Evolutionary conservation across 1,284 basidiomycete species (phyloP), one percentile per base, ranked within the genome.

Genomic region (Leccinum fallax): DNA sequence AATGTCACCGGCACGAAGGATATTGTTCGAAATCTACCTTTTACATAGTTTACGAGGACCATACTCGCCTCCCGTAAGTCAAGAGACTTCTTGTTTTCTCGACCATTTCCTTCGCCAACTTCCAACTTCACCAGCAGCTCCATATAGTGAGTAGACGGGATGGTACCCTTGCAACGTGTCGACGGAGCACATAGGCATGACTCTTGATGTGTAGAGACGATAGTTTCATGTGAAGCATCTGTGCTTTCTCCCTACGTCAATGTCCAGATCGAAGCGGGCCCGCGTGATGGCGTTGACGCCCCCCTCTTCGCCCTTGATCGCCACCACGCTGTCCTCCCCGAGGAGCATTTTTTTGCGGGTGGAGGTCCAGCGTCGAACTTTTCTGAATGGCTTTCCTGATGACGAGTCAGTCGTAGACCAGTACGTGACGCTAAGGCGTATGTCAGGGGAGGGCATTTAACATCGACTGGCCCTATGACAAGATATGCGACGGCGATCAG

Each of bases 171-270:
- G 38, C 38, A 40, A 38, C 15, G 8, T 5, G 6, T 43, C 40
- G n/a, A 43, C n/a, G 40, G 9, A 43, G n/a, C 9, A 19, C 40
- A 43, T 19, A 43, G n/a, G 15, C 40, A 19, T 43, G n/a, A 43
- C n/a, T 19, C 6, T 5, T 5, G 40, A 10, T 43, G 40, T 43
- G 40, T n/a, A 43, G 40, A 43, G 40, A 43, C 4, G n/a, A 43
- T 43, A 11, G 5, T 43, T 97, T 97, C 89, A 94, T 96, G 78
- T 99, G 97, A 53, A 99, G 77, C 0, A 57, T 28, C 49, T 60
- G 46, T 13, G 21, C 15, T 43, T 64, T 1, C 43, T 61, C 46
- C 58, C 48, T n/a, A 53, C 15, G 7, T 62, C 64, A 40, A 51
- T 53, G 59, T 65, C 53, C 58, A 69, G 8, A 28, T 73, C 55